A percentile compares a stretch with the other conserved stretches of the same genome.
Conservation (phyloP, 306 rosid genomes). For the Erythrophleum fordii region DNA sequence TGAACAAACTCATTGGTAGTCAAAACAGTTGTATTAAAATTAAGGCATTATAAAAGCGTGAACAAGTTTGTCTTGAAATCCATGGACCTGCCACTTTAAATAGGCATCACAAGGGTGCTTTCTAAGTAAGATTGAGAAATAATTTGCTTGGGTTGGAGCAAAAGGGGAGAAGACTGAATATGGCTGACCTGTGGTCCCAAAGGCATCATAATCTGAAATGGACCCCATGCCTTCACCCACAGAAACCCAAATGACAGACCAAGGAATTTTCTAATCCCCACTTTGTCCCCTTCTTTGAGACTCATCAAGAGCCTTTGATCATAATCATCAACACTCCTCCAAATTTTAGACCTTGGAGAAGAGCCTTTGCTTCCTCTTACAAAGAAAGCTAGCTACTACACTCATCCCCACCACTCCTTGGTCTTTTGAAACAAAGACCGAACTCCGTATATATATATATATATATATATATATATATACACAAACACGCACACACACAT, state of each 20-base stretch:
- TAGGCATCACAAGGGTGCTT: neutral
- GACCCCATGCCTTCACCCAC: slow-evolving; percentile 20
- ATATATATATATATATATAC: neutral
- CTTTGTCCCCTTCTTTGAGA: slow-evolving; percentile 26
- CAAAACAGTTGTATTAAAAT: neutral
- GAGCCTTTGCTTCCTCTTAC: slow-evolving; percentile 38
- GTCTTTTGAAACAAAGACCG: slow-evolving; percentile 30
- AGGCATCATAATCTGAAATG: slow-evolving; percentile 17
- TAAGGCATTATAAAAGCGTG: neutral
- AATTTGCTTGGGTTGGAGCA: slow-evolving; percentile 9
- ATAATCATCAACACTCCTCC: slow-evolving; percentile 1
- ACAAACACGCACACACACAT: no score
- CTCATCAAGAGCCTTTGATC: slow-evolving; percentile 7
- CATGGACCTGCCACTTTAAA: neutral
- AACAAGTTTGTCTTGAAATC: slow-evolving; percentile 13
- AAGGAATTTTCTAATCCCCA: neutral
- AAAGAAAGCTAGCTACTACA: slow-evolving; percentile 1
- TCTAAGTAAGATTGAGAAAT: slow-evolving; percentile 14
- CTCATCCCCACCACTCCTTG: slow-evolving; percentile 37
- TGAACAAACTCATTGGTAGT: neutral
- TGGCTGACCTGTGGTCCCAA: slow-evolving; percentile 30
- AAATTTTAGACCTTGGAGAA: slow-evolving; percentile 16
- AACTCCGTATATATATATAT: neutral
- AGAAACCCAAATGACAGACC: slow-evolving; percentile 34
- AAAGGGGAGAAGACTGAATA: neutral